Percentiles rank a stretch among this genome's conserved stretches.
These are phyloP conservation scores for Termitomyces sp. DNA, from an alignment of 768 basidiomycete species.

Conservation along the genomic window DNA sequence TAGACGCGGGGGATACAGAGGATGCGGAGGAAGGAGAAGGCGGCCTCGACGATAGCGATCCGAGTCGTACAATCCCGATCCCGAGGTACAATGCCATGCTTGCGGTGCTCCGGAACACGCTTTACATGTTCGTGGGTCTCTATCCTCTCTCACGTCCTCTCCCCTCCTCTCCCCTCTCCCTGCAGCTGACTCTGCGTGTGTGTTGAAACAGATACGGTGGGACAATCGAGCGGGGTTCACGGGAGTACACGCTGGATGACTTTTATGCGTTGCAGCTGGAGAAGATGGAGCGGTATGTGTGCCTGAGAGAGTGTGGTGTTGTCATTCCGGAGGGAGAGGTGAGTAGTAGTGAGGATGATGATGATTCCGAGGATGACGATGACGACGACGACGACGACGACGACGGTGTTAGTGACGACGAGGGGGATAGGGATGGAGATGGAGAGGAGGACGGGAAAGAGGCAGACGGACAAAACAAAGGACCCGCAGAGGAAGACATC, in stretches of 20 bases:
- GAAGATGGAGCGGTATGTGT: slow-evolving; percentile 13
- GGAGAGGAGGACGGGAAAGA: not conserved
- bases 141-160: too few relatives aligned
- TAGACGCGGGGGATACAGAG: not conserved
- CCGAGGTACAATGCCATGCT: not conserved
- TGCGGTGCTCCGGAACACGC: not conserved
- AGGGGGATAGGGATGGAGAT: slow-evolving; percentile 28
- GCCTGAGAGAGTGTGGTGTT: not conserved
- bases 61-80: not conserved
- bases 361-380: slow-evolving; percentile 23
- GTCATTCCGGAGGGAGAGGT: not conserved
- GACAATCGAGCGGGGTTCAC: not conserved
- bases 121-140: not conserved
- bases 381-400: slow-evolving; percentile 30
- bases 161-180: too few relatives aligned
- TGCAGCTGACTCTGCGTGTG: too few relatives aligned
- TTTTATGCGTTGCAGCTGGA: not conserved
- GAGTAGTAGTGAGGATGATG: not conserved
- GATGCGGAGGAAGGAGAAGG: not conserved
- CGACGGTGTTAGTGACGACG: slow-evolving; percentile 16
- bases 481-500: not conserved
- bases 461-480: not conserved
- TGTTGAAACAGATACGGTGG: not conserved
- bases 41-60: not conserved
- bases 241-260: not conserved